Conservation (phyloP, 2,329 filamentous ascomycete genomes). For the Helotiales sp. region DNA sequence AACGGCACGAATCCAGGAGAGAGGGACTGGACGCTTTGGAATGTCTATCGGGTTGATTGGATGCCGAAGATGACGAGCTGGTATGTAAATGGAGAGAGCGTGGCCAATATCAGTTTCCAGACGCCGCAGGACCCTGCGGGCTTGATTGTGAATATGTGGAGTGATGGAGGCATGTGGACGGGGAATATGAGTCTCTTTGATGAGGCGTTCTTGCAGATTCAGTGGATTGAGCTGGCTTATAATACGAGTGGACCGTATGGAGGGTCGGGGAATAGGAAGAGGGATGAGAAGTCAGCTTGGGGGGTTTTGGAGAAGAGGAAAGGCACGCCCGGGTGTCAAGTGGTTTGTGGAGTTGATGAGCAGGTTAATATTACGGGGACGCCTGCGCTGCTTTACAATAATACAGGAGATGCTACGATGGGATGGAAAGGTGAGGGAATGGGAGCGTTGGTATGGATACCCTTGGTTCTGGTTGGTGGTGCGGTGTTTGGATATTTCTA, state of each 20-base stretch:
- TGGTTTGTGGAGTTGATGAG: slow-evolving; percentile 40
- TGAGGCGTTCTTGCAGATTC: slow-evolving; percentile 40
- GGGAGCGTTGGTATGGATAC: slow-evolving; percentile 28
- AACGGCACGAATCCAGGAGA: slow-evolving; percentile 32
- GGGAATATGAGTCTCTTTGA: slow-evolving; percentile 39
- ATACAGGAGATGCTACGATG: slow-evolving; percentile 22
- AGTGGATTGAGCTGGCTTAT: slow-evolving; percentile 42
- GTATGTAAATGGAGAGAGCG: slow-evolving; percentile 40
- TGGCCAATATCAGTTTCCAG: slow-evolving; percentile 39
- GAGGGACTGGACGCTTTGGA: slow-evolving; percentile 40
- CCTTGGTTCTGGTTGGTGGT: slow-evolving; percentile 23
- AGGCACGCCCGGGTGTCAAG: slow-evolving; percentile 33
- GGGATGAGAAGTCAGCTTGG: slow-evolving; percentile 19
- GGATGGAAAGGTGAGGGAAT: slow-evolving; percentile 27
- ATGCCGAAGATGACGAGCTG: slow-evolving; percentile 38
- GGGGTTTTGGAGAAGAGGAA: slow-evolving; percentile 34
- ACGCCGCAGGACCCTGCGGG: slow-evolving; percentile 35
- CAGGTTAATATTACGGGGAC: slow-evolving; percentile 36
- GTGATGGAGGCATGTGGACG: slow-evolving; percentile 41
- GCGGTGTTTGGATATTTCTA: slow-evolving; percentile 25
- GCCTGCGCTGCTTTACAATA: slow-evolving; percentile 37
- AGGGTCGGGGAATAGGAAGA: slow-evolving; percentile 19
- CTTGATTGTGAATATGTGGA: slow-evolving; percentile 43
- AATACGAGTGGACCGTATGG: slow-evolving; percentile 38
- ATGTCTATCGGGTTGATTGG: slow-evolving; percentile 42